Conservation (phyloP, 2,329 filamentous ascomycete species). For the Colletotrichum nymphaeae region DNA sequence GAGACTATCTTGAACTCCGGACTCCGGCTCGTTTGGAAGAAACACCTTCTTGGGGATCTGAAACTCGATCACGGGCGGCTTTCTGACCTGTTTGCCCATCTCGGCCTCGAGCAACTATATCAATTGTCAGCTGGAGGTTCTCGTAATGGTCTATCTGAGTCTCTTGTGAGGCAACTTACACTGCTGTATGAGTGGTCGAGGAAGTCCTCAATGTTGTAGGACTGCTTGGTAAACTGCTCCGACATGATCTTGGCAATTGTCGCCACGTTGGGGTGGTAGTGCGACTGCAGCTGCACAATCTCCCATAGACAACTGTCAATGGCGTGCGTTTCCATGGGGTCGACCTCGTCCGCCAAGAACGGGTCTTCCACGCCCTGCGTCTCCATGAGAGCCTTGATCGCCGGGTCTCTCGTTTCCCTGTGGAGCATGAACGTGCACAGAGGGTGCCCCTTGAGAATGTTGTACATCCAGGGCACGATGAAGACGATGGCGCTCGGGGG, state of each 20-base stretch:
- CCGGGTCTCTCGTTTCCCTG: slow-evolving; percentile 71
- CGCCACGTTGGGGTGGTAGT: slow-evolving; percentile 97
- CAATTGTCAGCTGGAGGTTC: slow-evolving; percentile 65
- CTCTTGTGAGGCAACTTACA: slow-evolving; percentile 61
- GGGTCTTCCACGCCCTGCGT: slow-evolving; percentile 75
- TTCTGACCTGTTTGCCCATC: slow-evolving; percentile 84
- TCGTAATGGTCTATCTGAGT: not conserved
- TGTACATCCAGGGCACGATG: slow-evolving; percentile 94
- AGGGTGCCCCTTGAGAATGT: slow-evolving; percentile 89
- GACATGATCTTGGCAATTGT: slow-evolving; percentile 93
- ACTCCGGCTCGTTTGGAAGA: slow-evolving; percentile 59
- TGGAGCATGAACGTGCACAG: slow-evolving; percentile 97
- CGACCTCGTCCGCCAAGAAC: slow-evolving; percentile 78
- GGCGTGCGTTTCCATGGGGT: slow-evolving; percentile 87
- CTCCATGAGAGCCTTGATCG: slow-evolving; percentile 69
- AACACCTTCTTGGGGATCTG: slow-evolving; percentile 92
- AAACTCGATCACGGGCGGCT: slow-evolving; percentile 89
- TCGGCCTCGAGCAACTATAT: slow-evolving; percentile 84
- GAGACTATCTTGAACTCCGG: slow-evolving; percentile 63
- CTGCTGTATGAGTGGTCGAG: slow-evolving; percentile 91
- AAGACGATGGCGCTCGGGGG: slow-evolving; percentile 91
- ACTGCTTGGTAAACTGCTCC: slow-evolving; percentile 96
- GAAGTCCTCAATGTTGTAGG: slow-evolving; percentile 97
- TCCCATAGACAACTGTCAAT: slow-evolving; percentile 97
- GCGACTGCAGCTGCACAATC: slow-evolving; percentile 87